A percentile compares a stretch with the other conserved stretches of the same genome.
phyloP scores from a whole-genome alignment of 2,329 filamentous ascomycete genomes.

The Corniculantispora saksenae region DNA sequence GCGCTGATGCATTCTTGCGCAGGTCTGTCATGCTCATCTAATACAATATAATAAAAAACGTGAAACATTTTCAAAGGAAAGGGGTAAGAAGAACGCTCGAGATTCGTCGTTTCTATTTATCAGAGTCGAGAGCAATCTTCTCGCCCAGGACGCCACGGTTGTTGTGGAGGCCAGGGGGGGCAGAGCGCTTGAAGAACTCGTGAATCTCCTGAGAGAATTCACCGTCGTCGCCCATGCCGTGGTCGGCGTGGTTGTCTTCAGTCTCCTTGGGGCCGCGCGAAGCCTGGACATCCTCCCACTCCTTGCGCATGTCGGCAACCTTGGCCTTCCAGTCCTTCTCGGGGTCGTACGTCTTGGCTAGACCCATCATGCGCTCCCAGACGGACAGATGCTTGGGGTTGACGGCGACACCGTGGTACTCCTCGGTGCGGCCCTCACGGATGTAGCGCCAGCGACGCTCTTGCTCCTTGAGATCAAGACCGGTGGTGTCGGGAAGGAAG shows the following conservation, averaged over 20 bases:
- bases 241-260: conserved; percentile 36
- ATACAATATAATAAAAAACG: conserved; percentile 1
- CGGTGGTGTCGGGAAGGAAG: conserved; percentile 95
- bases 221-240: conserved; percentile 45
- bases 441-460: conserved; percentile 92
- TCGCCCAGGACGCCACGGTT: conserved; percentile 30
- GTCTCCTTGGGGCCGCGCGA: conserved; percentile 50
- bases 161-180: conserved; percentile 28
- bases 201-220: conserved; percentile 56
- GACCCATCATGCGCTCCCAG: conserved; percentile 80
- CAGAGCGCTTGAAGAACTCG: conserved; percentile 52
- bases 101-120: conserved; percentile 18
- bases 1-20: neutral
- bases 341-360: conserved; percentile 80
- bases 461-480: conserved; percentile 94
- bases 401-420: conserved; percentile 92
- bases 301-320: conserved; percentile 75
- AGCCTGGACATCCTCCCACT: conserved; percentile 58
- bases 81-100: conserved; percentile 13
- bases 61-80: neutral
- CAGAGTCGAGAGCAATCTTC: conserved; percentile 27
- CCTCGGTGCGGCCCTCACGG: conserved; percentile 70
- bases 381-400: conserved; percentile 85
- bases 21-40: neutral
- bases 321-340: conserved; percentile 80